These are phyloP conservation scores for Astrothelium macrocarpum DNA, from an alignment of 495 filamentous ascomycete genomes.

Conservation along the genomic window DNA sequence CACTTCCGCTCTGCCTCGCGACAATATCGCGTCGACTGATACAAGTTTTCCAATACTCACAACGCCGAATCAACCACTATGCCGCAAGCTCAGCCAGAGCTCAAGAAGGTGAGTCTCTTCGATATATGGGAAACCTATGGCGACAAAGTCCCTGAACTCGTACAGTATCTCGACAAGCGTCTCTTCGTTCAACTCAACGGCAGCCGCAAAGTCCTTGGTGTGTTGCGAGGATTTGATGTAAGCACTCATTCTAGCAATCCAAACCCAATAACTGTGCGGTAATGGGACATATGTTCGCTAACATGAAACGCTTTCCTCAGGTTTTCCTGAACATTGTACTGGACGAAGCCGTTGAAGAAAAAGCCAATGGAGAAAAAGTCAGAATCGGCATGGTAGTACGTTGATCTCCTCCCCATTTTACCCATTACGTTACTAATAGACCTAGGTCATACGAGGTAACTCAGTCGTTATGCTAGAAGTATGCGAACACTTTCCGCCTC, in stretches of 20 bases:
- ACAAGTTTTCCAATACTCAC: background rate
- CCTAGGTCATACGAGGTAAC: constrained; percentile 75
- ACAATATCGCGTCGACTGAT: too few relatives aligned
- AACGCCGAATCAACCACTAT: constrained; percentile 44
- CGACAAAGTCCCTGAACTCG: background rate
- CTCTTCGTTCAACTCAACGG: constrained; percentile 97
- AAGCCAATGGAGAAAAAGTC: constrained; percentile 81
- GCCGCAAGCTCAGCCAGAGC: constrained; percentile 97
- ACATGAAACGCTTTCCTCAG: constrained; percentile 37
- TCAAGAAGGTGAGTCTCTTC: constrained; percentile 71
- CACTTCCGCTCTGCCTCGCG: background rate
- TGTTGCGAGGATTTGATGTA: constrained; percentile 94
- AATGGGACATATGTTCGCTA: too few relatives aligned
- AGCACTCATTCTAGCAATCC: constrained; percentile 20
- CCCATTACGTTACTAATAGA: background rate
- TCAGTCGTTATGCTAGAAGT: constrained; percentile 92
- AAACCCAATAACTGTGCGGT: too few relatives aligned
- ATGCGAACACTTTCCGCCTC: background rate
- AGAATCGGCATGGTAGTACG: constrained; percentile 87
- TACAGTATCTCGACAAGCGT: constrained; percentile 96
- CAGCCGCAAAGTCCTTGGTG: constrained; percentile 90
- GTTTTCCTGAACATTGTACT: constrained; percentile 98
- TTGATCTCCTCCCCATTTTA: constrained; percentile 12
- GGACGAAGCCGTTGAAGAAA: constrained; percentile 96
- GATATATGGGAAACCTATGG: background rate